Evolutionary conservation across 768 basidiomycete genomes (phyloP).

Genomic region (Cystofilobasidium capitatum): DNA sequence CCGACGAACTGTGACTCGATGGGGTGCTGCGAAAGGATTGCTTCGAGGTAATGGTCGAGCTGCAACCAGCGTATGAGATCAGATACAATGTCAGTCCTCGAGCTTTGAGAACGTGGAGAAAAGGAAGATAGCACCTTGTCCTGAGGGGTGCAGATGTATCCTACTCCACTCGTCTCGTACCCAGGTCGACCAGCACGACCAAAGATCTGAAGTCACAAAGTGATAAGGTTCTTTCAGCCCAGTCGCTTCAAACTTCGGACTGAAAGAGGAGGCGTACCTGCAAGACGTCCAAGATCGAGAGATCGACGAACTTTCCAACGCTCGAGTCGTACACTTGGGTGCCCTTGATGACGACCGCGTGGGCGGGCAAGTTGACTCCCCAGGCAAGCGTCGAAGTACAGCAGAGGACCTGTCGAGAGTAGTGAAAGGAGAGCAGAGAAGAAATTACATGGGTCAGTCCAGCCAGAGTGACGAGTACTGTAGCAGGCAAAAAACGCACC

Average conservation of each 20-base stretch:
- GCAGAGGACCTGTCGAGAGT: slow-evolving; percentile 63
- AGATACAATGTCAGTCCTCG: not conserved
- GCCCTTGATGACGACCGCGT: slow-evolving; percentile 97
- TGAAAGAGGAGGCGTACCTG: slow-evolving; percentile 38
- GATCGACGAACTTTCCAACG: slow-evolving; percentile 79
- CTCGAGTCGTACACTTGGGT: slow-evolving; percentile 91
- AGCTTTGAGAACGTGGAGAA: not conserved
- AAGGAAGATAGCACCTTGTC: slow-evolving; percentile 50
- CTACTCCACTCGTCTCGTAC: slow-evolving; percentile 76
- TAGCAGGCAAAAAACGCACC: slow-evolving; percentile 43
- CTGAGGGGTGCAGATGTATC: slow-evolving; percentile 88
- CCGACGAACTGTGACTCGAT: slow-evolving; percentile 91
- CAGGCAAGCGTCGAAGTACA: slow-evolving; percentile 97
- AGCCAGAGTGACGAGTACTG: not conserved
- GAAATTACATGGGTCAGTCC: not conserved
- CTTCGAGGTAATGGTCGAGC: slow-evolving; percentile 77
- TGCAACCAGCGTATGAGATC: not conserved
- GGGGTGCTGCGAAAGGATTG: slow-evolving; percentile 81
- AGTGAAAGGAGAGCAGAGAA: not conserved
- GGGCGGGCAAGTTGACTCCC: slow-evolving; percentile 98
- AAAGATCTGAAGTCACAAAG: slow-evolving; percentile 66
- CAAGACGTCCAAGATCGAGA: slow-evolving; percentile 87
- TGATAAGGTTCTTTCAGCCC: not conserved
- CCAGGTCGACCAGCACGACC: slow-evolving; percentile 73
- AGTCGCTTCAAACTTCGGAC: not conserved